phyloP scores from a whole-genome alignment of 306 rosid genomes.

The Crataegus laevigata region DNA sequence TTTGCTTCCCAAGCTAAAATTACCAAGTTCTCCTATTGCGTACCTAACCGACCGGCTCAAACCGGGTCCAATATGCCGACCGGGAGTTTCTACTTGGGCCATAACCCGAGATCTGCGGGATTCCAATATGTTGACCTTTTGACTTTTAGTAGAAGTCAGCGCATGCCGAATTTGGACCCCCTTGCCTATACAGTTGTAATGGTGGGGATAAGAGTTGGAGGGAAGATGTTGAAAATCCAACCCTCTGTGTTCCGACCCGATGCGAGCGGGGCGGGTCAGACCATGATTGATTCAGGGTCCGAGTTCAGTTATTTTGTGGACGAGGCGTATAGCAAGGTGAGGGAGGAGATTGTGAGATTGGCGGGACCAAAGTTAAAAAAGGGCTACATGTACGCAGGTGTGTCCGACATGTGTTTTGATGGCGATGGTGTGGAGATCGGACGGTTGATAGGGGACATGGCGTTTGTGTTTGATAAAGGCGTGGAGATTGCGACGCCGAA shows the following conservation, averaged over 20 bases:
- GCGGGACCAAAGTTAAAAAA: conserved; percentile 55
- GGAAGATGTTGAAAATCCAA: conserved; percentile 27
- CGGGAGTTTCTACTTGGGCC: conserved; percentile 64
- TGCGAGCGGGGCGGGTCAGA: conserved; percentile 76
- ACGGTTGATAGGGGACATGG: conserved; percentile 57
- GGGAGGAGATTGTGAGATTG: conserved; percentile 42
- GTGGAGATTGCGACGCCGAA: conserved; percentile 52
- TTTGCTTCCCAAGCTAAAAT: conserved; percentile 66
- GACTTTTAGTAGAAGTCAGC: conserved; percentile 48
- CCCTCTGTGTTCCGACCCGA: conserved; percentile 47
- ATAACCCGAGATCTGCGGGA: conserved; percentile 47
- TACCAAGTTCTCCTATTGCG: conserved; percentile 73
- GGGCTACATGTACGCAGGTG: conserved; percentile 52
- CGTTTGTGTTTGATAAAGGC: conserved; percentile 61
- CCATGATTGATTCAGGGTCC: conserved; percentile 83
- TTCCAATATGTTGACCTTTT: conserved; percentile 46
- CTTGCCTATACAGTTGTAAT: conserved; percentile 60
- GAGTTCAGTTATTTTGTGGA: conserved; percentile 65
- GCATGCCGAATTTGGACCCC: conserved; percentile 74
- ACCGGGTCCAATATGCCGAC: conserved; percentile 22
- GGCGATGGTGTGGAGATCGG: conserved; percentile 35
- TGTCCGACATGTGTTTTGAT: conserved; percentile 69
- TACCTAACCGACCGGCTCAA: conserved; percentile 31
- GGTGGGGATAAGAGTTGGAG: conserved; percentile 55
- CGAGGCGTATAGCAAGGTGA: conserved; percentile 55